Evolutionary conservation across 441 rosid species (phyloP).

Genomic region (Cnidoscolus chayamansa): DNA sequence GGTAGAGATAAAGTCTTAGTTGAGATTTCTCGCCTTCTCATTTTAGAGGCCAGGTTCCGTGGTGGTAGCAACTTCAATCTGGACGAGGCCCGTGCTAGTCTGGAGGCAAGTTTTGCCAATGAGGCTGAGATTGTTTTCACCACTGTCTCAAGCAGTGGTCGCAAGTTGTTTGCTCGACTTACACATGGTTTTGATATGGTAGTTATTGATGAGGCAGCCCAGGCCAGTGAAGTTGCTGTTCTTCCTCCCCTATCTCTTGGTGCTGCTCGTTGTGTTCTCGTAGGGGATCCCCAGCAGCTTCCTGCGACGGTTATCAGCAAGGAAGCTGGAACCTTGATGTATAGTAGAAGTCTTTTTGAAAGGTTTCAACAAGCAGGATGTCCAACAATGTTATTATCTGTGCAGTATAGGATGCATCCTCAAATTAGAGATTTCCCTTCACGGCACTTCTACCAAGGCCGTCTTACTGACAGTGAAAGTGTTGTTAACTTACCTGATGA

Average conservation of each 20-base stretch:
- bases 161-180: constrained; percentile 92
- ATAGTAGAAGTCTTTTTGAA: constrained; percentile 97
- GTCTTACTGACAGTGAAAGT: constrained; percentile 94
- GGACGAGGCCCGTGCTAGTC: constrained; percentile 95
- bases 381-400: constrained; percentile 91
- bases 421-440: constrained; percentile 96
- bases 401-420: constrained; percentile 98
- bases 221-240: constrained; percentile 95
- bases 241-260: constrained; percentile 98
- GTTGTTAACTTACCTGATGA: constrained; percentile 75
- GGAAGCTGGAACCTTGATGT: constrained; percentile 91
- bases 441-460: constrained; percentile 91
- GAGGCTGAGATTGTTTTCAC: constrained; percentile 99
- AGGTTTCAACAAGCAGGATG: constrained; percentile 98
- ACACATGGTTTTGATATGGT: constrained; percentile 99
- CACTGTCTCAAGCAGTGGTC: constrained; percentile 98
- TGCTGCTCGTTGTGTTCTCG: constrained; percentile 98
- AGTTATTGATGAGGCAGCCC: constrained; percentile 98
- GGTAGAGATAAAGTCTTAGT: constrained; percentile 88
- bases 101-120: constrained; percentile 98
- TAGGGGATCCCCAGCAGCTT: constrained; percentile 99
- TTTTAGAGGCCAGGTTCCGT: constrained; percentile 76
- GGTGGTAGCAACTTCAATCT: constrained; percentile 72
- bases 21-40: constrained; percentile 95
- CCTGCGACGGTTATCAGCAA: constrained; percentile 99